These are phyloP conservation scores for Fusarium compactum DNA, from an alignment of 2,329 filamentous ascomycete genomes.

Conservation along the genomic window DNA sequence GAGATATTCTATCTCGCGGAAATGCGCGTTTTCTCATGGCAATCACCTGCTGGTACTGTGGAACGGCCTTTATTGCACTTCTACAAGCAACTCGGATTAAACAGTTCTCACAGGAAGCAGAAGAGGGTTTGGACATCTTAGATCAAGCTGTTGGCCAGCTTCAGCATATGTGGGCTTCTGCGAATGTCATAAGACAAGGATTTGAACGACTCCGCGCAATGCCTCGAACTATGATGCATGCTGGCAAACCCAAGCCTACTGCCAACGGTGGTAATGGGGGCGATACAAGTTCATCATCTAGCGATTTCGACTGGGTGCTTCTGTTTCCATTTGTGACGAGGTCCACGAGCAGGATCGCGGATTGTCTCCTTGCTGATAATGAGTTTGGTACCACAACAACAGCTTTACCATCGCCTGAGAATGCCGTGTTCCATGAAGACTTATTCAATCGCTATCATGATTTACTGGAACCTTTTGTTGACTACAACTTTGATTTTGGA, in stretches of 20 bases:
- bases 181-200: constrained; percentile 38
- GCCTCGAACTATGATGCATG: constrained; percentile 24
- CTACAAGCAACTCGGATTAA: constrained; percentile 51
- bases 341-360: constrained; percentile 31
- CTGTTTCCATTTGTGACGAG: constrained; percentile 39
- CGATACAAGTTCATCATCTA: not conserved
- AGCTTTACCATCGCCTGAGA: constrained; percentile 32
- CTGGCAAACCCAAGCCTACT: not conserved
- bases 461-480: constrained; percentile 38
- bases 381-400: constrained; percentile 29
- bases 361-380: constrained; percentile 34
- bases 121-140: constrained; percentile 34
- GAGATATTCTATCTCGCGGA: constrained; percentile 55
- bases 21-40: constrained; percentile 57
- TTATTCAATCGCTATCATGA: constrained; percentile 38
- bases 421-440: constrained; percentile 32
- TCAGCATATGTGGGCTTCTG: constrained; percentile 43
- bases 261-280: not conserved
- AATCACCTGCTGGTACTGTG: constrained; percentile 59
- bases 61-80: constrained; percentile 56
- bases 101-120: constrained; percentile 36
- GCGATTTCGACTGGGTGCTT: constrained; percentile 30
- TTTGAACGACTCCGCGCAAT: constrained; percentile 35
- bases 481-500: constrained; percentile 38
- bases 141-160: constrained; percentile 36